Percentiles rank a stretch among this genome's conserved stretches.
Evolutionary conservation across 139 green algal species (phyloP).

Genomic region (Picochlorum sp.): DNA sequence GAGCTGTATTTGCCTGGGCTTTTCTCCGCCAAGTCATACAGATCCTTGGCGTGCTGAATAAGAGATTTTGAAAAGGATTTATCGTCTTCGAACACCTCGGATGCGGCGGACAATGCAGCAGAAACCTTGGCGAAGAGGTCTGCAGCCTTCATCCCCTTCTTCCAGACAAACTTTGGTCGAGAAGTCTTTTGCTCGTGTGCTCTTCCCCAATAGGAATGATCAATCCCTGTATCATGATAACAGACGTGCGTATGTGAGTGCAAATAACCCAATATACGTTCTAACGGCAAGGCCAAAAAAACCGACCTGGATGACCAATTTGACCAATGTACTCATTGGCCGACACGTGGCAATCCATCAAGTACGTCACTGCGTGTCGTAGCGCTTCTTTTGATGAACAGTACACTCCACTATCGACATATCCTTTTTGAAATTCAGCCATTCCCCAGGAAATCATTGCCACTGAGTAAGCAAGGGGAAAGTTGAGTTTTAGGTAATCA

Average conservation of each 20-base stretch:
- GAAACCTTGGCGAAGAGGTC: constrained; percentile 18
- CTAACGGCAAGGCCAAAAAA: no score
- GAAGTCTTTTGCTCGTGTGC: constrained; percentile 13
- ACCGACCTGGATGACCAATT: constrained; percentile 16
- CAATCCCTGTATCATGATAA: constrained; percentile 3
- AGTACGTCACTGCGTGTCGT: constrained; percentile 7
- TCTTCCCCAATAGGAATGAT: constrained; percentile 22
- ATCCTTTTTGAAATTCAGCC: constrained; percentile 34
- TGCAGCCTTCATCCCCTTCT: constrained; percentile 2
- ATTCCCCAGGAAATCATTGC: constrained; percentile 39
- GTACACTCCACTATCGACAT: background rate
- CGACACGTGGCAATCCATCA: constrained; percentile 6
- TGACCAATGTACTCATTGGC: constrained; percentile 12
- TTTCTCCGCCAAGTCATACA: constrained; percentile 33
- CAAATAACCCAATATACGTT: no score
- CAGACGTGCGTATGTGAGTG: background rate
- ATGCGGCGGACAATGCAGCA: constrained; percentile 13
- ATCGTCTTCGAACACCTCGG: constrained; percentile 9
- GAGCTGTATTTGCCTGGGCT: constrained; percentile 40
- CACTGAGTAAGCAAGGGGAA: constrained; percentile 39
- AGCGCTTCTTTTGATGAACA: background rate
- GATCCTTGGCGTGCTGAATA: constrained; percentile 27
- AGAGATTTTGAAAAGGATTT: constrained; percentile 26
- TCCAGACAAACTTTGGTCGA: constrained; percentile 14
- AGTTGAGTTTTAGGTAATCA: constrained; percentile 52